Conservation (phyloP, 2,329 filamentous ascomycete genomes). For the Hymenoscyphus occultus region DNA sequence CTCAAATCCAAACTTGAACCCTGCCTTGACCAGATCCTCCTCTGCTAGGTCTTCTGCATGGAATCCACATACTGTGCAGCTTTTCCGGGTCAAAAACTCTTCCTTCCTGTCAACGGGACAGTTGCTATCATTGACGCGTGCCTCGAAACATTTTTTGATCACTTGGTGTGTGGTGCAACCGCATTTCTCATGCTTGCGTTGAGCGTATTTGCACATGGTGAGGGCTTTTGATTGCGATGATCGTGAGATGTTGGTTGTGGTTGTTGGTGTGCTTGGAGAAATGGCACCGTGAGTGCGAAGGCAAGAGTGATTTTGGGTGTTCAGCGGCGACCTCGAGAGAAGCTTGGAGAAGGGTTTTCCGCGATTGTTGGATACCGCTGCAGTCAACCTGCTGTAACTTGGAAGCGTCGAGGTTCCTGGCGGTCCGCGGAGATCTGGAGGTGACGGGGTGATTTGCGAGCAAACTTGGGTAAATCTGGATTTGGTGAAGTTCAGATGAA, state of each 20-base stretch:
- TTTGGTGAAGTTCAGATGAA: neutral
- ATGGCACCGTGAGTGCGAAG: neutral
- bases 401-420: neutral
- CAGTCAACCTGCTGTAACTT: neutral
- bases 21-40: neutral
- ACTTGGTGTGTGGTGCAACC: slow-evolving; percentile 1
- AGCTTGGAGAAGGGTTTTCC: neutral
- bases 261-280: neutral
- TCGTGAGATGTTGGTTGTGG: neutral
- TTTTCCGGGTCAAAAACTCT: neutral
- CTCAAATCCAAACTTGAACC: neutral
- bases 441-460: neutral
- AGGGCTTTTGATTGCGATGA: neutral
- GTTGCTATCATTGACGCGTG: neutral
- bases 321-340: neutral
- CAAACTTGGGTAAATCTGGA: neutral
- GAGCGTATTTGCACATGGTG: slow-evolving; percentile 3
- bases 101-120: neutral
- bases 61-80: neutral
- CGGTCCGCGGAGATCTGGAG: neutral
- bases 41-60: neutral
- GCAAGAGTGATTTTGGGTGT: neutral
- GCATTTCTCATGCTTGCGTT: neutral
- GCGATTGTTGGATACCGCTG: neutral
- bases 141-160: neutral